Conservation (phyloP, 768 basidiomycete genomes). For the Mycena olivaceomarginata region DNA sequence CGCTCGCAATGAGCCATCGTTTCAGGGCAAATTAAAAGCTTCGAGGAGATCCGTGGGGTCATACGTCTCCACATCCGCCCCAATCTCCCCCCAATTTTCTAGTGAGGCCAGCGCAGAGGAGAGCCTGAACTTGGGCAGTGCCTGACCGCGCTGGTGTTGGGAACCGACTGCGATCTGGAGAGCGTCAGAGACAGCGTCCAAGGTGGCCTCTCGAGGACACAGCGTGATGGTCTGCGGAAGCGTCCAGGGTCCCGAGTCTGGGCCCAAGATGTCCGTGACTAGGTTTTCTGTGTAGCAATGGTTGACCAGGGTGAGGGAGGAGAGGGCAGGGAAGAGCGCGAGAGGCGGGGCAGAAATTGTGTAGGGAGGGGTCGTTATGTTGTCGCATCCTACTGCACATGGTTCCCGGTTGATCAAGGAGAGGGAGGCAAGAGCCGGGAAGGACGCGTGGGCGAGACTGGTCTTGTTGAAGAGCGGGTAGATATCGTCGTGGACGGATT, state of each 20-base stretch:
- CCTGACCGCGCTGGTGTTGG: background rate
- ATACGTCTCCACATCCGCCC: background rate
- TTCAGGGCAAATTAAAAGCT: background rate
- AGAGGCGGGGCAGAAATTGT: background rate
- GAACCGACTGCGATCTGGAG: background rate
- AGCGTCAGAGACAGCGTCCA: background rate
- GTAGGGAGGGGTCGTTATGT: background rate
- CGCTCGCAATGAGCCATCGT: too few species aligned
- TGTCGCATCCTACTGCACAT: too few species aligned
- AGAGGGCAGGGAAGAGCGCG: slow-evolving; percentile 1
- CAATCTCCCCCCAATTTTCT: background rate
- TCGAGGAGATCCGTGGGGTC: background rate
- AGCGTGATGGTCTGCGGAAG: background rate
- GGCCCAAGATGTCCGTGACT: background rate
- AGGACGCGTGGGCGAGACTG: too few species aligned
- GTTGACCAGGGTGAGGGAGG: slow-evolving; percentile 11
- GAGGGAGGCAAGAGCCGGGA: too few species aligned
- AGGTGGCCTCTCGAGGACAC: too few species aligned
- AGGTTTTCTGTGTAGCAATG: slow-evolving; percentile 4
- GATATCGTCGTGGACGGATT: too few species aligned
- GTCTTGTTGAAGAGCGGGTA: too few species aligned
- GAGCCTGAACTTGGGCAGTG: slow-evolving; percentile 1
- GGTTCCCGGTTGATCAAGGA: too few species aligned
- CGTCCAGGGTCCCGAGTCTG: background rate
- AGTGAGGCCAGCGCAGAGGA: background rate